These are phyloP conservation scores for Phytophthora nicotianae DNA, from an alignment of 352 stramenopile genomes.

Conservation along the genomic window DNA sequence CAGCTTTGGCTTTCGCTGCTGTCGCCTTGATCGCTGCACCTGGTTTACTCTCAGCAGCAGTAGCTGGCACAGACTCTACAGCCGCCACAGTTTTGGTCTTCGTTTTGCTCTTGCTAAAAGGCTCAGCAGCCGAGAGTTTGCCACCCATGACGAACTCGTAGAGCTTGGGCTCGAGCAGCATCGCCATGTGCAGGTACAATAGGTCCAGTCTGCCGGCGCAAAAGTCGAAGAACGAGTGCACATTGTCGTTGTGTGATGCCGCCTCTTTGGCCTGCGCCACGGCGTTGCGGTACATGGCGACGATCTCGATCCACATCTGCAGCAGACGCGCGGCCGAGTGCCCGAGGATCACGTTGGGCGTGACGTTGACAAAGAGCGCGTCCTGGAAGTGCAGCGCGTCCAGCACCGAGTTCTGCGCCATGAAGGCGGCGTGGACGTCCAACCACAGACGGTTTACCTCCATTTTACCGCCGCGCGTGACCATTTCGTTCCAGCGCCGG, in stretches of 20 bases:
- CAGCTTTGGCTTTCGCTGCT: background rate
- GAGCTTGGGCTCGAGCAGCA: constrained; percentile 58
- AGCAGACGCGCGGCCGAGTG: constrained; percentile 55
- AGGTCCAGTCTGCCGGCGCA: constrained; percentile 63
- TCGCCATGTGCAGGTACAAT: constrained; percentile 72
- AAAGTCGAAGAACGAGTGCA: constrained; percentile 63
- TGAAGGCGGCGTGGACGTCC: constrained; percentile 64
- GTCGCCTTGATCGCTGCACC: background rate
- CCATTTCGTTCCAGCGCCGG: constrained; percentile 57
- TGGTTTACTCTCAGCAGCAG: background rate
- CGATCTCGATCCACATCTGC: constrained; percentile 72
- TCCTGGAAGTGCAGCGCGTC: constrained; percentile 70
- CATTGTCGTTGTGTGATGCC: constrained; percentile 23
- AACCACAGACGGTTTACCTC: constrained; percentile 60
- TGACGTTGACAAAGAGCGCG: constrained; percentile 60
- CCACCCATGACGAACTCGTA: constrained; percentile 52
- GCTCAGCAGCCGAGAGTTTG: constrained; percentile 19
- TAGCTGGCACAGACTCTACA: background rate
- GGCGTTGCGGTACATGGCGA: constrained; percentile 54
- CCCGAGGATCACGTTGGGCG: constrained; percentile 46
- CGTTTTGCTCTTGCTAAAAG: constrained; percentile 18
- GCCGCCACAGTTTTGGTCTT: constrained; percentile 2
- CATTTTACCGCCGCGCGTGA: constrained; percentile 19
- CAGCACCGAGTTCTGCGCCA: constrained; percentile 49
- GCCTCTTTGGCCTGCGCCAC: constrained; percentile 41